phyloP scores from a whole-genome alignment of 768 basidiomycete genomes.

The Tephrocybe sp. region DNA sequence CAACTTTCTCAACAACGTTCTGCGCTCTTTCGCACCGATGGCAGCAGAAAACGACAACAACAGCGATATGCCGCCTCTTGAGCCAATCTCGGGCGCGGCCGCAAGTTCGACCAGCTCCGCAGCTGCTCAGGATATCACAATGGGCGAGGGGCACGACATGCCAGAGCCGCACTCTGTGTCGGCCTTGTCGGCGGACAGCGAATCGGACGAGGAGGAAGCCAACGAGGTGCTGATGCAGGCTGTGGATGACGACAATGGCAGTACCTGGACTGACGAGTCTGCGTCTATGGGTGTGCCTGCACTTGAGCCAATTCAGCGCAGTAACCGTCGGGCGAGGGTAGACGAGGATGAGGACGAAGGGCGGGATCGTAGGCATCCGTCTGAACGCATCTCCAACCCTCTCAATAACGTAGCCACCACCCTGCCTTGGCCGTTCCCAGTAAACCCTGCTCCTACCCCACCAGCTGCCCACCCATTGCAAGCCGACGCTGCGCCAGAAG shows the following conservation, averaged over 20 bases:
- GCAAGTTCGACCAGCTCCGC: neutral
- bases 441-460: constrained; percentile 6
- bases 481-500: too few relatives aligned
- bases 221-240: constrained; percentile 21
- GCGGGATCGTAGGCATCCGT: constrained; percentile 63
- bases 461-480: neutral
- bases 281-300: constrained; percentile 28
- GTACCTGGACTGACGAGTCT: constrained; percentile 26
- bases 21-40: constrained; percentile 5
- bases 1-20: constrained; percentile 7
- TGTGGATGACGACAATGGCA: constrained; percentile 30
- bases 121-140: neutral
- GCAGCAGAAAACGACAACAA: neutral
- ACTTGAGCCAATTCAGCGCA: constrained; percentile 25
- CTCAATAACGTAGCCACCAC: too few relatives aligned
- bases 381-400: constrained; percentile 45
- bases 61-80: constrained; percentile 5
- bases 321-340: constrained; percentile 52
- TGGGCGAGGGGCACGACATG: constrained; percentile 29
- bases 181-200: constrained; percentile 33
- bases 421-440: constrained; percentile 8
- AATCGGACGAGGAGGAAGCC: constrained; percentile 21
- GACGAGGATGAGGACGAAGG: constrained; percentile 65
- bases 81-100: neutral
- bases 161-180: constrained; percentile 40